Percentiles rank a stretch among this genome's conserved stretches.
phyloP scores from a whole-genome alignment of 2,329 filamentous ascomycete genomes.

The Sphaerulina vaccinii region DNA sequence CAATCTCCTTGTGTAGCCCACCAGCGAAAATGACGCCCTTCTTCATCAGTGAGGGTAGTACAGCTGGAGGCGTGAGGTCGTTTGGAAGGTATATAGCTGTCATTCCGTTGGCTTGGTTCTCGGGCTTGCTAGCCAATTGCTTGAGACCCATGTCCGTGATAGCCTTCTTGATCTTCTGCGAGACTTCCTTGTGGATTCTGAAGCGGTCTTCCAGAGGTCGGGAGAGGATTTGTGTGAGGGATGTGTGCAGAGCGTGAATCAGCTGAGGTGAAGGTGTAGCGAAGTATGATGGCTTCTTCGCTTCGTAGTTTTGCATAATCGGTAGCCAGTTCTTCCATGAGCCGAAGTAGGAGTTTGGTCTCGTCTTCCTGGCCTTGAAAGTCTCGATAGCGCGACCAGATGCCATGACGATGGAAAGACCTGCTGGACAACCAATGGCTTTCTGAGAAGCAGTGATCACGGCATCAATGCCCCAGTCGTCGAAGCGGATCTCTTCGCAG shows the following conservation, averaged over 20 bases:
- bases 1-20: constrained; percentile 94
- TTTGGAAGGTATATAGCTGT: constrained; percentile 95
- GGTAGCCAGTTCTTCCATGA: constrained; percentile 97
- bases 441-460: constrained; percentile 96
- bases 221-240: constrained; percentile 81
- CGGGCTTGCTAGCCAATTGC: constrained; percentile 79
- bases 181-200: constrained; percentile 73
- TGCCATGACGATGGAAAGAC: constrained; percentile 90
- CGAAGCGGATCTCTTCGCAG: constrained; percentile 92
- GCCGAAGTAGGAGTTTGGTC: constrained; percentile 86
- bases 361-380: constrained; percentile 76
- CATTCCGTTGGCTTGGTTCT: constrained; percentile 96
- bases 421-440: constrained; percentile 92
- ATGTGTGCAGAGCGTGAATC: constrained; percentile 86
- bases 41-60: constrained; percentile 80
- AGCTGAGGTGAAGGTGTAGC: constrained; percentile 94
- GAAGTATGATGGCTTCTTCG: constrained; percentile 96
- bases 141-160: constrained; percentile 78
- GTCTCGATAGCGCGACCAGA: constrained; percentile 81
- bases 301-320: constrained; percentile 98
- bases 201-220: constrained; percentile 79
- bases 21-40: constrained; percentile 93
- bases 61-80: constrained; percentile 72
- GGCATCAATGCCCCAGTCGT: constrained; percentile 89
- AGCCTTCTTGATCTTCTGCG: constrained; percentile 82